Evolutionary conservation across 2,329 filamentous ascomycete genomes (phyloP).

Genomic region (Verticillium isaacii): DNA sequence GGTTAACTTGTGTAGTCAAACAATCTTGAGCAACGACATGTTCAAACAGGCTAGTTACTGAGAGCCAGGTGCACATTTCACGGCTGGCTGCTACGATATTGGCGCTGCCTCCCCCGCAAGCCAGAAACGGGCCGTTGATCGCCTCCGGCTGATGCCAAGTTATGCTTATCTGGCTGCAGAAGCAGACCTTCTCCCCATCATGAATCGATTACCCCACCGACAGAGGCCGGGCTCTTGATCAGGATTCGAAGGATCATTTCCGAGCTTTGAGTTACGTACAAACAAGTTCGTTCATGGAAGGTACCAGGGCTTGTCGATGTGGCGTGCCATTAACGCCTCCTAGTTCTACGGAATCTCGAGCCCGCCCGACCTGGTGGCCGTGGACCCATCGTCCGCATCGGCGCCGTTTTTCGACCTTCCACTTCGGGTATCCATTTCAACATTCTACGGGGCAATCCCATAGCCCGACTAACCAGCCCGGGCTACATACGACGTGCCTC

Average conservation of each 20-base stretch:
- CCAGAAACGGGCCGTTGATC: background rate
- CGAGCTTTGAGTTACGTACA: background rate
- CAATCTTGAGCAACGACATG: background rate
- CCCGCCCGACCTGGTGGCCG: background rate
- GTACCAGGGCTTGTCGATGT: background rate
- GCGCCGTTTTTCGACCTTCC: background rate
- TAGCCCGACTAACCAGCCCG: background rate
- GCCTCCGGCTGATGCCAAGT: background rate
- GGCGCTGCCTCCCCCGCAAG: background rate
- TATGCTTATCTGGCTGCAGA: background rate
- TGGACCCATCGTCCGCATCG: background rate
- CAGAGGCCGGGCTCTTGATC: background rate
- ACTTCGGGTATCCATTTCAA: background rate
- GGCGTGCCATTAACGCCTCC: background rate
- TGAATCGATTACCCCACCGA: background rate
- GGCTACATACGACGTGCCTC: background rate
- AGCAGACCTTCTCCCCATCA: background rate
- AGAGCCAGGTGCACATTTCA: background rate
- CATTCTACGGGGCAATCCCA: background rate
- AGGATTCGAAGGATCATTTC: background rate
- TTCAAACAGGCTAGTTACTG: background rate
- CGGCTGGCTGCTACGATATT: too few relatives aligned
- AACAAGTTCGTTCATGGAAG: background rate
- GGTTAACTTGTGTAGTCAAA: too few relatives aligned
- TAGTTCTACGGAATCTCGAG: background rate